phyloP scores from a whole-genome alignment of 345 rosid genomes.

The Abelmoschus esculentus region DNA sequence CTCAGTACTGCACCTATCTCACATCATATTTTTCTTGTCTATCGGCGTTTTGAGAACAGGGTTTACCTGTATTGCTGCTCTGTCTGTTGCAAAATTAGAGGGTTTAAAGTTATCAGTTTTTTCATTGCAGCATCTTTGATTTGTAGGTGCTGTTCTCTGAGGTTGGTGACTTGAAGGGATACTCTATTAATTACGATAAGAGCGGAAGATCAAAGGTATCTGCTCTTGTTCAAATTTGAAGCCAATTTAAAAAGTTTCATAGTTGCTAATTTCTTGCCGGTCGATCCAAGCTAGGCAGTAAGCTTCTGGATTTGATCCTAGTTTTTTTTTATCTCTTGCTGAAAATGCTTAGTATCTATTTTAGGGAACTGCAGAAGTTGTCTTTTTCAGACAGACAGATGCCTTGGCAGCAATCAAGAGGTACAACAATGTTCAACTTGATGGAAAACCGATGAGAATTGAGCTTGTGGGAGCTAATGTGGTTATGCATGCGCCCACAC shows the following conservation, averaged over 20 bases:
- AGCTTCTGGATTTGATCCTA: too few relatives aligned
- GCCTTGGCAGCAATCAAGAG: conserved; percentile 53
- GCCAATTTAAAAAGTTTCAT: background rate
- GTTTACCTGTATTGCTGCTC: background rate
- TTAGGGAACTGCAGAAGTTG: conserved; percentile 65
- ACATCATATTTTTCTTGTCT: background rate
- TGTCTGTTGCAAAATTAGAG: background rate
- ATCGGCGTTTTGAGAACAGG: background rate
- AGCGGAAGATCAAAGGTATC: conserved; percentile 63
- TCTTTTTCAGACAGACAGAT: conserved; percentile 29
- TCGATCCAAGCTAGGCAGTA: background rate
- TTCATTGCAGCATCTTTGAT: background rate
- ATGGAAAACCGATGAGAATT: conserved; percentile 55
- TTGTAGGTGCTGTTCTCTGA: conserved; percentile 49
- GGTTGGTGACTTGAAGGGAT: conserved; percentile 45
- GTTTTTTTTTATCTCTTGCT: background rate
- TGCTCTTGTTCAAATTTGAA: conserved; percentile 9
- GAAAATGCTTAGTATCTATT: conserved; percentile 17
- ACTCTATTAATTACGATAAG: conserved; percentile 41
- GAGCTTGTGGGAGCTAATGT: conserved; percentile 49
- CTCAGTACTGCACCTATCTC: background rate
- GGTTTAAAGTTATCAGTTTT: background rate
- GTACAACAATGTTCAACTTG: conserved; percentile 51
- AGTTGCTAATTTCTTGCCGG: background rate
- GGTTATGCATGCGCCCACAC: conserved; percentile 19